These are phyloP conservation scores for Beverwykella pulmonaria DNA, from an alignment of 495 filamentous ascomycete genomes.

Conservation along the genomic window DNA sequence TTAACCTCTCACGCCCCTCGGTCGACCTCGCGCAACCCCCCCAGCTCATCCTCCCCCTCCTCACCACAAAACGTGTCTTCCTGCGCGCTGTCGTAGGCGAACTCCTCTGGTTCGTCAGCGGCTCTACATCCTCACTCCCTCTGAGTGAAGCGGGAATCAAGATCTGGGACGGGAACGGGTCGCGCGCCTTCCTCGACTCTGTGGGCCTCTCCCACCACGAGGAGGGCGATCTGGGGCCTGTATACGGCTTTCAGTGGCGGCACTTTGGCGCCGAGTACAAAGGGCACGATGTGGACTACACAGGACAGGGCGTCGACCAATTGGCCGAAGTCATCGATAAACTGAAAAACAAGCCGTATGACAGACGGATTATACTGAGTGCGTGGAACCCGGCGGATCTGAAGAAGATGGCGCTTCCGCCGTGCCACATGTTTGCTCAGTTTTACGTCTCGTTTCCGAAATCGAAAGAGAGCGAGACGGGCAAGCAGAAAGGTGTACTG, in stretches of 20 bases:
- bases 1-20: slow-evolving; percentile 68
- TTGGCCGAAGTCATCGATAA: slow-evolving; percentile 83
- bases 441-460: slow-evolving; percentile 88
- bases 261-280: slow-evolving; percentile 92
- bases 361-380: slow-evolving; percentile 82
- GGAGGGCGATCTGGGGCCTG: slow-evolving; percentile 88
- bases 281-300: slow-evolving; percentile 79
- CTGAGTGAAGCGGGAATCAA: slow-evolving; percentile 80
- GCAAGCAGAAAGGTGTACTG: slow-evolving; percentile 63
- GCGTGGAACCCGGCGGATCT: slow-evolving; percentile 94
- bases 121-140: slow-evolving; percentile 72
- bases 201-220: slow-evolving; percentile 77
- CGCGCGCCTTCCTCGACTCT: slow-evolving; percentile 81
- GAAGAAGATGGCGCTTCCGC: slow-evolving; percentile 87
- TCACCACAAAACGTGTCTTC: slow-evolving; percentile 97
- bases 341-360: slow-evolving; percentile 77
- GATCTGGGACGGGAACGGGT: slow-evolving; percentile 98
- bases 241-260: slow-evolving; percentile 99
- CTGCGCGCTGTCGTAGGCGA: slow-evolving; percentile 86
- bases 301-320: slow-evolving; percentile 88
- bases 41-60: slow-evolving; percentile 76
- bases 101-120: slow-evolving; percentile 93
- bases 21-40: slow-evolving; percentile 41
- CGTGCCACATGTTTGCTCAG: slow-evolving; percentile 99
- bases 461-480: slow-evolving; percentile 36